Evolutionary conservation across 352 stramenopile species (phyloP).

Genomic region (Peronosclerospora sorghi): DNA sequence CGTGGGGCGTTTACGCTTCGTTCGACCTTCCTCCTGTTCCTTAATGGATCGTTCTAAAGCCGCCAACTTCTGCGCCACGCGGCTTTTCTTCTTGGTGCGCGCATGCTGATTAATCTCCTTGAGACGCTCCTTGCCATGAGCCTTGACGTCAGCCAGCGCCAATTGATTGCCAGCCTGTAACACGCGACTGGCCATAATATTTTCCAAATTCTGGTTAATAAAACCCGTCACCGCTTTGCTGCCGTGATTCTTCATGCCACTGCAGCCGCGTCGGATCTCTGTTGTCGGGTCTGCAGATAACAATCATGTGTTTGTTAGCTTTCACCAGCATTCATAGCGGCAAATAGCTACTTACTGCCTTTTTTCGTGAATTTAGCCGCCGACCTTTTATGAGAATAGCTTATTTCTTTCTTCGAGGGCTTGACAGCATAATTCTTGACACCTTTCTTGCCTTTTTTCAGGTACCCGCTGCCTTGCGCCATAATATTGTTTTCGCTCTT

Average conservation of each 20-base stretch:
- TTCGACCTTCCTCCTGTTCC: slow-evolving; percentile 57
- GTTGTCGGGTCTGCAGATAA: slow-evolving; percentile 51
- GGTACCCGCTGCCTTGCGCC: slow-evolving; percentile 70
- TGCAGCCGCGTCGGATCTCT: slow-evolving; percentile 62
- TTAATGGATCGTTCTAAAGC: slow-evolving; percentile 71
- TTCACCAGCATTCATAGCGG: too few species aligned
- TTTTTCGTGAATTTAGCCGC: slow-evolving; percentile 82
- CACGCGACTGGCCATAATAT: slow-evolving; percentile 79
- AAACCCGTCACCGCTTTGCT: slow-evolving; percentile 66
- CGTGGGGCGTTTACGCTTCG: slow-evolving; percentile 31
- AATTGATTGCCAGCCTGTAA: slow-evolving; percentile 56
- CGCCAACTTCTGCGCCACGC: slow-evolving; percentile 71
- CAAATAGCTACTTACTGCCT: slow-evolving; percentile 49
- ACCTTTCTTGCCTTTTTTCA: slow-evolving; percentile 67
- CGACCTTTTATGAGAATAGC: slow-evolving; percentile 73
- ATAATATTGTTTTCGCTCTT: too few species aligned
- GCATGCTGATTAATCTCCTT: slow-evolving; percentile 77
- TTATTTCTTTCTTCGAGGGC: slow-evolving; percentile 54
- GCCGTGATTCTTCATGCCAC: slow-evolving; percentile 65
- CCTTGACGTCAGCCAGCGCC: slow-evolving; percentile 50
- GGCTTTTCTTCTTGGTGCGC: slow-evolving; percentile 80
- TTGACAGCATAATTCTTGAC: slow-evolving; percentile 66
- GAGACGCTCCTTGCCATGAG: slow-evolving; percentile 65
- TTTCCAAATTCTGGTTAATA: slow-evolving; percentile 84
- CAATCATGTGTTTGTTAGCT: background rate